phyloP scores from a whole-genome alignment of 2,329 filamentous ascomycete species.

The Coniella lustricola region DNA sequence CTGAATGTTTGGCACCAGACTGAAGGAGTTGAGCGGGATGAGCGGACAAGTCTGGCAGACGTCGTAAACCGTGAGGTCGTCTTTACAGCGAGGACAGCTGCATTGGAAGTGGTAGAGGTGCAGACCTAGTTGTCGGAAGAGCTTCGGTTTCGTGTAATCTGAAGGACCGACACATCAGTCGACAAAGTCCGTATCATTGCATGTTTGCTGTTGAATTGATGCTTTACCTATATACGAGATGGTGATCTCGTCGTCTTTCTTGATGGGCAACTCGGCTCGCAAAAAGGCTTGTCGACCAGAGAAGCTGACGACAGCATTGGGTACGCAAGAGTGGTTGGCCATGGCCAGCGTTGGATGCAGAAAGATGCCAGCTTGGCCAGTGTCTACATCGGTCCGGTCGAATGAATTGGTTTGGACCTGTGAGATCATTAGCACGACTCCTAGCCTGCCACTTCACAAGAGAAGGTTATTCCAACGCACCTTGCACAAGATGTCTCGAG shows the following conservation, averaged over 20 bases:
- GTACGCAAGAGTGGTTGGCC: conserved; percentile 56
- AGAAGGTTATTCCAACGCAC: conserved; percentile 24
- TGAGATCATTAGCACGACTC: conserved; percentile 10
- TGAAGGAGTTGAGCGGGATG: conserved; percentile 37
- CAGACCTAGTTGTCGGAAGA: conserved; percentile 36
- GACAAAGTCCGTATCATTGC: neutral
- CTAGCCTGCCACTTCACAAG: neutral
- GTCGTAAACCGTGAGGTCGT: conserved; percentile 48
- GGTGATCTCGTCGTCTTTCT: conserved; percentile 47
- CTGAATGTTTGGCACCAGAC: conserved; percentile 35
- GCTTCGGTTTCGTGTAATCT: conserved; percentile 43
- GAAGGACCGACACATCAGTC: neutral
- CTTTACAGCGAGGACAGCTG: conserved; percentile 40
- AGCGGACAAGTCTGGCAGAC: conserved; percentile 36
- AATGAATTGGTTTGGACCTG: conserved; percentile 59
- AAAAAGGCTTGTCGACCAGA: conserved; percentile 43
- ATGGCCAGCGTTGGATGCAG: conserved; percentile 50
- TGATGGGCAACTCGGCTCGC: conserved; percentile 41
- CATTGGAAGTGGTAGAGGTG: conserved; percentile 47
- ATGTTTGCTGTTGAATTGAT: neutral
- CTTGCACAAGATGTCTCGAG: conserved; percentile 46
- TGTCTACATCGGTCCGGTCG: conserved; percentile 46
- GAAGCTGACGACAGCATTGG: conserved; percentile 53
- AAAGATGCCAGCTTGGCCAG: conserved; percentile 47
- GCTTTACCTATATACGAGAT: conserved; percentile 54